Conservation (phyloP, 192 early-diverging fungal genomes). For the Coemansia sp. region DNA sequence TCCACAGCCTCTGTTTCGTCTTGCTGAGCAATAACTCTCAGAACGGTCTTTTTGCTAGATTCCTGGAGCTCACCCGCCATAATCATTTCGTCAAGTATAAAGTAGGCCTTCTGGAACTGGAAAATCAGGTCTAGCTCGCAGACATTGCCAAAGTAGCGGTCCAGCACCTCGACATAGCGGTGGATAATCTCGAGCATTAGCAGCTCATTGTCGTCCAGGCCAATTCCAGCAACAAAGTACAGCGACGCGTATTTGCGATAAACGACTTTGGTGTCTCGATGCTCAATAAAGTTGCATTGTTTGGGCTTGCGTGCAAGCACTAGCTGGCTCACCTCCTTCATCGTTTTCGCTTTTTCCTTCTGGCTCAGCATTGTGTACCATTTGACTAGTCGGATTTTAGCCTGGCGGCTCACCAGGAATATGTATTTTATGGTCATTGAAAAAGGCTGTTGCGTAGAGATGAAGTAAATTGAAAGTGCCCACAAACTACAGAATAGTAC, state of each 20-base stretch:
- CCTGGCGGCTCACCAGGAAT: conserved; percentile 77
- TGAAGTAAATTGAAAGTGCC: background rate
- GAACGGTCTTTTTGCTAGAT: conserved; percentile 78
- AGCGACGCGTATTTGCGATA: conserved; percentile 91
- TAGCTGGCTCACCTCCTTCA: conserved; percentile 90
- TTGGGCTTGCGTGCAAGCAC: conserved; percentile 85
- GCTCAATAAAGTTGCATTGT: conserved; percentile 99
- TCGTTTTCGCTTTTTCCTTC: conserved; percentile 93
- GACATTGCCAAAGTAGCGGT: conserved; percentile 95
- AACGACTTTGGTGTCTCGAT: conserved; percentile 83
- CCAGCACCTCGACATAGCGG: conserved; percentile 95
- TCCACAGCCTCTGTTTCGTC: conserved; percentile 74
- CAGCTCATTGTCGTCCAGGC: conserved; percentile 90
- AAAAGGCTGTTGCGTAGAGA: background rate
- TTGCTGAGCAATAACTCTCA: conserved; percentile 69
- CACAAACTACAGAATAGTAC: too few relatives aligned
- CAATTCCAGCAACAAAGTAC: conserved; percentile 96
- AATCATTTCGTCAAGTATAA: conserved; percentile 82
- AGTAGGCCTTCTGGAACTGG: conserved; percentile 93
- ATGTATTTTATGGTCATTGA: conserved; percentile 62
- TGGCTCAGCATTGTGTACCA: conserved; percentile 73
- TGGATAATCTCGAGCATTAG: conserved; percentile 94
- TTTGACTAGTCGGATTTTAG: conserved; percentile 77
- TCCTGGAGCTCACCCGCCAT: conserved; percentile 95
- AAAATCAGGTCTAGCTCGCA: conserved; percentile 97